Base-by-base conservation (phyloP, 306 rosid species). In the Begonia masoniana region DNA sequence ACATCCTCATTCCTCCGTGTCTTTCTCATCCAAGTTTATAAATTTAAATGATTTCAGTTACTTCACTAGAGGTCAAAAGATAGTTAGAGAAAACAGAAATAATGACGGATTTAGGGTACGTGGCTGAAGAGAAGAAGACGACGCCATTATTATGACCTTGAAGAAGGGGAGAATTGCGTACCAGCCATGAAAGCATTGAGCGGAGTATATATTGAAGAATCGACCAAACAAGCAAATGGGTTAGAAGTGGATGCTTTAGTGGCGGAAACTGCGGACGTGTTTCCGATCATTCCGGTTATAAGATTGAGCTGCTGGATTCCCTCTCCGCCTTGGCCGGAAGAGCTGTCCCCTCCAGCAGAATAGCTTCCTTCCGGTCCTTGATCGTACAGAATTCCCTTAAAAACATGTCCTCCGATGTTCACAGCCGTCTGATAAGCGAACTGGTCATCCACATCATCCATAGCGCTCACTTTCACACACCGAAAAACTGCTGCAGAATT, bases 131-230 rank as follows among this genome's bases (percentile, higher is more conserved):
- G 39, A 31, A 31, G 39, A 31, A 31, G 39, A 31, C 39, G 39
- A 31, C 39, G 39, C 39, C 39, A 31, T 6, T 31, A 16, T 58
- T 72, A 85, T 67, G 94, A 79, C 78, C 88, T 75, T 46, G 96
- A 82, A 59, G 83, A 79, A 61, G 84, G 97, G 83, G 79, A 92
- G 80, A 81, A 81, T 67, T 83, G 96, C 87, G 94, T 83, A 83
- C 96, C 96, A 65, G 99, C 82, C 82, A 86, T 69, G 74, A 86
- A 92, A 51, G 96, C 95, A 58, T 81, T 86, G 24, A 92, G 84
- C 70, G 96, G 62, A 4, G 96, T 84, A 70, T 81, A 92, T 13
- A 92, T 67, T 0, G 86, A 66, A 48, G 96, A 82, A 23, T 92
- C 96, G 55, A 79, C 64, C 63, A 75, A 69, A n/a, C 68, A 52